These are phyloP conservation scores for Tolypocladium paradoxum DNA, from an alignment of 2,329 filamentous ascomycete species.

Conservation along the genomic window DNA sequence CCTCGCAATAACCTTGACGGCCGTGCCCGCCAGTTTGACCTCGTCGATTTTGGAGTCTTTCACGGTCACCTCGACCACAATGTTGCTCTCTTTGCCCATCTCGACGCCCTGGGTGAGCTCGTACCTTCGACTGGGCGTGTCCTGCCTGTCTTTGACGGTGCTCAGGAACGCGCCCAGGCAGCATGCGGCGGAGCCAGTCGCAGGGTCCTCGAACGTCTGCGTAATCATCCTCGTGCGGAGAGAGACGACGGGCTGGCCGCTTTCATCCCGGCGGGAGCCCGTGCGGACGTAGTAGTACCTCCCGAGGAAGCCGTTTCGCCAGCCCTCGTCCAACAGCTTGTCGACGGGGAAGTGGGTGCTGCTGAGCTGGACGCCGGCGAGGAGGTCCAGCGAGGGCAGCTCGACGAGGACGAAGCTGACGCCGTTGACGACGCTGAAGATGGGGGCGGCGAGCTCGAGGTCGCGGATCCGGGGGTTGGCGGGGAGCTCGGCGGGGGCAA, in stretches of 20 bases:
- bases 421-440: slow-evolving; percentile 58
- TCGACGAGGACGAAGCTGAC: slow-evolving; percentile 62
- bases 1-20: slow-evolving; percentile 25
- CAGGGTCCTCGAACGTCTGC: slow-evolving; percentile 42
- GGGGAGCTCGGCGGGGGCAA: slow-evolving; percentile 16
- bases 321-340: slow-evolving; percentile 40
- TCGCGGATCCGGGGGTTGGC: slow-evolving; percentile 16
- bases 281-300: slow-evolving; percentile 49
- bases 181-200: slow-evolving; percentile 52
- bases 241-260: slow-evolving; percentile 15
- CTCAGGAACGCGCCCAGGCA: slow-evolving; percentile 45
- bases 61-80: slow-evolving; percentile 32
- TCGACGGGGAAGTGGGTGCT: slow-evolving; percentile 20
- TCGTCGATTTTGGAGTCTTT: slow-evolving; percentile 18
- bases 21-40: slow-evolving; percentile 23
- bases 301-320: slow-evolving; percentile 41
- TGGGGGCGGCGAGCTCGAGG: slow-evolving; percentile 31
- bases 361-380: slow-evolving; percentile 31
- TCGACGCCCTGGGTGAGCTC: slow-evolving; percentile 56
- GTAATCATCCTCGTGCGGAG: slow-evolving; percentile 53
- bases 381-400: slow-evolving; percentile 47
- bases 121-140: slow-evolving; percentile 27
- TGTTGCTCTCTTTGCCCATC: slow-evolving; percentile 49
- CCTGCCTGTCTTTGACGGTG: slow-evolving; percentile 23
- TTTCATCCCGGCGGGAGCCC: slow-evolving; percentile 15